Evolutionary conservation across 352 stramenopile species (phyloP).

Genomic region (Pythium volutum): DNA sequence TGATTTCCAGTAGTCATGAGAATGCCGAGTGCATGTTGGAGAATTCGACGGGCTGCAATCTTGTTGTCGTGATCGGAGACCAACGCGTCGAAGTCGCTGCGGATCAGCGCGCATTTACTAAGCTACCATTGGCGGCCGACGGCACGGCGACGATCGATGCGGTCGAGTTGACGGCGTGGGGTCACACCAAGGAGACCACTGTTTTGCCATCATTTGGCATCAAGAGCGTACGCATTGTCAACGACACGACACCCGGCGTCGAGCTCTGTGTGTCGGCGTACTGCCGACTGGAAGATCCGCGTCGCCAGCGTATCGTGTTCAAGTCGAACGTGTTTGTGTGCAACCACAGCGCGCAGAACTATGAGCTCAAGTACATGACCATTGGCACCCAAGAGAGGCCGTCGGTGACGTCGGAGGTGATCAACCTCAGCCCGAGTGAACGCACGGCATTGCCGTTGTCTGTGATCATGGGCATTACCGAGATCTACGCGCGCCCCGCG

Average conservation of each 20-base stretch:
- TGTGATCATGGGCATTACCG: slow-evolving; percentile 80
- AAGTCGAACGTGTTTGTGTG: slow-evolving; percentile 81
- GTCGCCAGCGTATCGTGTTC: slow-evolving; percentile 59
- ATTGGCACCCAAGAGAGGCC: slow-evolving; percentile 46
- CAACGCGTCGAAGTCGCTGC: slow-evolving; percentile 39
- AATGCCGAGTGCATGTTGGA: slow-evolving; percentile 56
- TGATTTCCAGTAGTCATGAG: slow-evolving; percentile 37
- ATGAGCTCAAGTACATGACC: slow-evolving; percentile 73
- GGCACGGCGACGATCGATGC: slow-evolving; percentile 39
- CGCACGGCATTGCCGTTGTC: slow-evolving; percentile 53
- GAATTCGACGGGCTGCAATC: slow-evolving; percentile 65
- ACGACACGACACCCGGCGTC: slow-evolving; percentile 24
- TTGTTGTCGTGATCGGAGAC: slow-evolving; percentile 42
- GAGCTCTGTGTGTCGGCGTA: slow-evolving; percentile 67
- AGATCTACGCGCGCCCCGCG: slow-evolving; percentile 71
- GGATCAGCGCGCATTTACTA: slow-evolving; percentile 34
- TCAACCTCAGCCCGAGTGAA: slow-evolving; percentile 57
- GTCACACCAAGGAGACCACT: slow-evolving; percentile 32
- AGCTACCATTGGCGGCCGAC: slow-evolving; percentile 34
- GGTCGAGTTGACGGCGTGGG: slow-evolving; percentile 64
- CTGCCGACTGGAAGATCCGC: slow-evolving; percentile 67
- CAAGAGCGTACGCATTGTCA: slow-evolving; percentile 49
- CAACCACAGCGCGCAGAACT: slow-evolving; percentile 74
- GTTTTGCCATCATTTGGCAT: slow-evolving; percentile 57
- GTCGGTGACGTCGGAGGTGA: slow-evolving; percentile 53